Evolutionary conservation across 2,329 filamentous ascomycete species (phyloP).

Genomic region (Escovopsis weberi): DNA sequence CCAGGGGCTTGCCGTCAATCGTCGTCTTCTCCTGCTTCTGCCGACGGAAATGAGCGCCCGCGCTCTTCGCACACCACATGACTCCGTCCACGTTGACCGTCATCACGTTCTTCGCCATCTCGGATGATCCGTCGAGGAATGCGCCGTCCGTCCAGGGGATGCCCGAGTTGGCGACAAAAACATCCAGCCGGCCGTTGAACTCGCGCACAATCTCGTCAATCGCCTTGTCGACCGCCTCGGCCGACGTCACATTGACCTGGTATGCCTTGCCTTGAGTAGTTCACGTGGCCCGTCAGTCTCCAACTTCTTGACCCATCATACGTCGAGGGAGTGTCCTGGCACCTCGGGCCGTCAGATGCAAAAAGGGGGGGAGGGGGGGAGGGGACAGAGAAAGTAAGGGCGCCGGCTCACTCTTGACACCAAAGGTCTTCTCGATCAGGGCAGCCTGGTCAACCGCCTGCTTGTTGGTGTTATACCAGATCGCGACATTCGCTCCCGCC

Average conservation of each 20-base stretch:
- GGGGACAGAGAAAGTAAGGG: no score
- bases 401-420: conserved; percentile 45
- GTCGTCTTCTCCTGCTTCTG: conserved; percentile 55
- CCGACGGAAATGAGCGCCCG: conserved; percentile 53
- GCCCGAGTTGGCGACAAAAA: conserved; percentile 69
- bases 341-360: no score
- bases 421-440: conserved; percentile 49
- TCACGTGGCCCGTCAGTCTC: no score
- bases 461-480: conserved; percentile 59
- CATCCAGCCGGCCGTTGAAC: conserved; percentile 60
- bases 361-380: neutral
- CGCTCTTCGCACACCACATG: conserved; percentile 61
- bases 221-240: conserved; percentile 34
- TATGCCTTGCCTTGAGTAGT: conserved; percentile 21
- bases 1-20: conserved; percentile 44
- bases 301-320: no score
- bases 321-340: no score
- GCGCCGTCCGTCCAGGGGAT: conserved; percentile 58
- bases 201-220: conserved; percentile 43
- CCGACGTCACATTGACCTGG: conserved; percentile 44
- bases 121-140: conserved; percentile 49
- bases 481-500: conserved; percentile 55
- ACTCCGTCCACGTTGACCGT: conserved; percentile 61
- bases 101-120: conserved; percentile 53
- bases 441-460: conserved; percentile 46